A percentile compares a stretch with the other conserved stretches of the same genome.
Evolutionary conservation across 108 stramenopile genomes (phyloP).

Genomic region (Cyclotella cryptica): DNA sequence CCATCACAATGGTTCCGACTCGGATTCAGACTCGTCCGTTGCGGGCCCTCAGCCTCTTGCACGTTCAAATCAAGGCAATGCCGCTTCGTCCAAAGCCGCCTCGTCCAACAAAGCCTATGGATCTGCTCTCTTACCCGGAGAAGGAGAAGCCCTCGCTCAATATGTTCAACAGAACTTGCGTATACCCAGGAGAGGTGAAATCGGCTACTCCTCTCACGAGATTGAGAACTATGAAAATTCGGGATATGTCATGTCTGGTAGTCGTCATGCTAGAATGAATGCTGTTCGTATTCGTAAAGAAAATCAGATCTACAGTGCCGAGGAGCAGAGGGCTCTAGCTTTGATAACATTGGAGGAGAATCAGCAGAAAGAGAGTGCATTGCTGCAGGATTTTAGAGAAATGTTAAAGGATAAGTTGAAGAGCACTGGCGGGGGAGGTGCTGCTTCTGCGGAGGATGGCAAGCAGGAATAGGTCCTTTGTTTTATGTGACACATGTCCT

Average conservation of each 20-base stretch:
- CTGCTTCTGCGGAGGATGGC: slow-evolving; percentile 3
- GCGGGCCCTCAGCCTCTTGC: slow-evolving; percentile 72
- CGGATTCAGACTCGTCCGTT: slow-evolving; percentile 67
- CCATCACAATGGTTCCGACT: slow-evolving; percentile 56
- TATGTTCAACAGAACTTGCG: slow-evolving; percentile 98
- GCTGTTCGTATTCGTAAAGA: slow-evolving; percentile 99
- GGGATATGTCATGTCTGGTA: slow-evolving; percentile 98
- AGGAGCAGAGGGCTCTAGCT: slow-evolving; percentile 97
- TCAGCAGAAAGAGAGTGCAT: slow-evolving; percentile 95
- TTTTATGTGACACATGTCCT: not conserved
- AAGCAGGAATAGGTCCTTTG: not conserved
- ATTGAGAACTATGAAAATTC: slow-evolving; percentile 92
- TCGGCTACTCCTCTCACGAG: slow-evolving; percentile 93
- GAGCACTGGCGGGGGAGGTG: slow-evolving; percentile 27
- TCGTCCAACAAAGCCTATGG: slow-evolving; percentile 76
- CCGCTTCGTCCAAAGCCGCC: slow-evolving; percentile 44
- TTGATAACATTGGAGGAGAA: slow-evolving; percentile 97
- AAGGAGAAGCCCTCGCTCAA: slow-evolving; percentile 93
- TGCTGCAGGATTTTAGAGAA: slow-evolving; percentile 92
- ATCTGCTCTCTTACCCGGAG: slow-evolving; percentile 90
- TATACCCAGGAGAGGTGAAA: slow-evolving; percentile 98
- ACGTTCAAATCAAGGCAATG: slow-evolving; percentile 56
- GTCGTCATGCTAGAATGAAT: slow-evolving; percentile 97
- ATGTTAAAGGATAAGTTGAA: slow-evolving; percentile 85
- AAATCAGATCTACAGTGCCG: slow-evolving; percentile 98